Evolutionary conservation across 1,284 basidiomycete species (phyloP).

Genomic region (Sanguinoderma infundibulare): DNA sequence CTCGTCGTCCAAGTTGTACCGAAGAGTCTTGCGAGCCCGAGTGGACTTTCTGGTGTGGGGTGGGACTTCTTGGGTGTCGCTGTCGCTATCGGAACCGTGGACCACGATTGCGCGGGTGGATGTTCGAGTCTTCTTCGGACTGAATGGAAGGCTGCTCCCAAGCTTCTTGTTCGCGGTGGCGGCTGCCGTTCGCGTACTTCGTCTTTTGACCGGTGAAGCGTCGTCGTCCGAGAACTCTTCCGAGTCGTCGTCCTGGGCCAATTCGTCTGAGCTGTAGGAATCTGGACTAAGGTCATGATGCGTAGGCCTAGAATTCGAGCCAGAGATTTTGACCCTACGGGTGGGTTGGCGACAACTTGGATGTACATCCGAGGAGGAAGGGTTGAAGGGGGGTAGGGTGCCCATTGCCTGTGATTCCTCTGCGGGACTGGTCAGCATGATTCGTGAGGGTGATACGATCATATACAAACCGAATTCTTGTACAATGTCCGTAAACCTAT

Average conservation of each 20-base stretch:
- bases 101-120: slow-evolving; percentile 32
- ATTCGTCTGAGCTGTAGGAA: slow-evolving; percentile 22
- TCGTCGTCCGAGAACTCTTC: slow-evolving; percentile 21
- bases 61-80: slow-evolving; percentile 35
- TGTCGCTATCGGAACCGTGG: slow-evolving; percentile 44
- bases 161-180: slow-evolving; percentile 26
- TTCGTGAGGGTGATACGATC: slow-evolving; percentile 6
- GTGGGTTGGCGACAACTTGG: slow-evolving; percentile 55
- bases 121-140: slow-evolving; percentile 61
- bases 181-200: slow-evolving; percentile 20
- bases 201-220: slow-evolving; percentile 5
- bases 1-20: slow-evolving; percentile 35
- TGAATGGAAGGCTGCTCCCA: slow-evolving; percentile 52
- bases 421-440: slow-evolving; percentile 28
- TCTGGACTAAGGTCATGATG: slow-evolving; percentile 11
- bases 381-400: slow-evolving; percentile 57
- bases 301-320: slow-evolving; percentile 2
- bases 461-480: slow-evolving; percentile 57
- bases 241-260: slow-evolving; percentile 24
- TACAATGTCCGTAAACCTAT: slow-evolving; percentile 50
- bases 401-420: slow-evolving; percentile 48
- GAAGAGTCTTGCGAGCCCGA: slow-evolving; percentile 33
- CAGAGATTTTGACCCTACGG: slow-evolving; percentile 31
- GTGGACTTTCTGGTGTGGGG: slow-evolving; percentile 28
- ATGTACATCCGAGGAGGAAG: slow-evolving; percentile 61